Base-by-base conservation (phyloP, 441 rosid genomes). In the Viola pubescens region DNA sequence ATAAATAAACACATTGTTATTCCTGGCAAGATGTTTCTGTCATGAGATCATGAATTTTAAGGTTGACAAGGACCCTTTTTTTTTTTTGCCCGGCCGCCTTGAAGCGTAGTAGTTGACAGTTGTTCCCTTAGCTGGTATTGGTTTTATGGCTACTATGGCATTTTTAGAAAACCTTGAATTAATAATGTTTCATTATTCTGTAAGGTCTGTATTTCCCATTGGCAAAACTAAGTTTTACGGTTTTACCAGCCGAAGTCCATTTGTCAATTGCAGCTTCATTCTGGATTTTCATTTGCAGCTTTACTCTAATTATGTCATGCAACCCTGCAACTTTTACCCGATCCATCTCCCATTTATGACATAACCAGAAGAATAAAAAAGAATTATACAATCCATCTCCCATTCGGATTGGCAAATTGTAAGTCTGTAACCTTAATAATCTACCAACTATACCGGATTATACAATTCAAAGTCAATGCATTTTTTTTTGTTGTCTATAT, bases 391-490 rank as follows among this genome's bases (percentile, higher is more conserved):
- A 16, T 16, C 19, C 19, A 16, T 16, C 19, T 16, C 19, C 9
- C 3, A 16, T 48, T 6, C 16, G 14, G 9, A 16, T 12, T 48
- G 14, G 14, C 14, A 16, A 42, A 42, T 39, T 11, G 13, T 37
- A 26, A 26, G 0, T 8, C 7, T 63, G 38, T 63, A 39, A 65
- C 59, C 59, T 7, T 44, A 14, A 37, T 34, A 26, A 9, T 4
- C 4, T 47, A 47, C 49, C 0, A 13, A 16, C n/a, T 26, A 10
- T 48, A 56, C 58, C 53, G 7, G n/a, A 52, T 5, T 59, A 39
- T 38, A 16, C 39, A 53, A 52, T 6, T 37, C 12, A 50, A 58
- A 61, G 68, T 62, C 71, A 62, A 62, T 41, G 71, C 46, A 52
- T 58, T 62, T 56, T 40, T 64, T 47, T 52, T 16, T 5, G 9